phyloP scores from a whole-genome alignment of 768 basidiomycete species.

The Tulasnella sp. region DNA sequence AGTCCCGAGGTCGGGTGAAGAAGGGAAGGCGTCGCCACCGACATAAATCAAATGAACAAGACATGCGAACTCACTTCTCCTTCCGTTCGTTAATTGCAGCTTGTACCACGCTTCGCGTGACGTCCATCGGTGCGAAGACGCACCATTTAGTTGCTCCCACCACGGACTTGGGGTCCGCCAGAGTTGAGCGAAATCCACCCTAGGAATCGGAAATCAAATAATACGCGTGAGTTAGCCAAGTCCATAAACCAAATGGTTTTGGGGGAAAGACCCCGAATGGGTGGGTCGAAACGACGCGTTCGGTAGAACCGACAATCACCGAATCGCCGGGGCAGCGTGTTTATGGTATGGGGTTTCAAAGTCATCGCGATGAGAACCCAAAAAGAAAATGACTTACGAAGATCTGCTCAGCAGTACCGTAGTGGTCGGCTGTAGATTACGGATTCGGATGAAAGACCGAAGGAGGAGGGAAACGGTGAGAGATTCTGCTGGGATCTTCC shows the following conservation, averaged over 20 bases:
- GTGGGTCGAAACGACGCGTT: not conserved
- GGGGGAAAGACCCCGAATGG: not conserved
- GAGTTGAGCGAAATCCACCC: constrained; percentile 67
- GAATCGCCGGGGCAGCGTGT: constrained; percentile 11
- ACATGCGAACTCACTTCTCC: constrained; percentile 28
- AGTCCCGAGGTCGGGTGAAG: not conserved
- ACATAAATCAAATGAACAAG: not conserved
- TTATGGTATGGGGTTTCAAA: constrained; percentile 19
- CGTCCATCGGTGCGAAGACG: constrained; percentile 60
- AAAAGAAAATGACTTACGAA: constrained; percentile 56
- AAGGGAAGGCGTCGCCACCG: not conserved
- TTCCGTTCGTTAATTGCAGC: constrained; percentile 66
- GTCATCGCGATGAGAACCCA: not conserved
- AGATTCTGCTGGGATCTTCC: not conserved
- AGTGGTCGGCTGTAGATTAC: constrained; percentile 70
- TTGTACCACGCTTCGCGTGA: constrained; percentile 61
- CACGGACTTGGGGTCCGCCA: constrained; percentile 50
- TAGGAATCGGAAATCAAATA: constrained; percentile 41
- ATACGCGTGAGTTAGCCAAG: not conserved
- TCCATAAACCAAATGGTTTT: not conserved
- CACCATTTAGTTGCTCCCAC: constrained; percentile 88
- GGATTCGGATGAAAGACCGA: not conserved
- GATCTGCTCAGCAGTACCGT: constrained; percentile 79
- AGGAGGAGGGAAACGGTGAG: not conserved
- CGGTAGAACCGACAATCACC: constrained; percentile 14